phyloP scores from a whole-genome alignment of 2,329 filamentous ascomycete species.

The Myriosclerotinia curreyana region DNA sequence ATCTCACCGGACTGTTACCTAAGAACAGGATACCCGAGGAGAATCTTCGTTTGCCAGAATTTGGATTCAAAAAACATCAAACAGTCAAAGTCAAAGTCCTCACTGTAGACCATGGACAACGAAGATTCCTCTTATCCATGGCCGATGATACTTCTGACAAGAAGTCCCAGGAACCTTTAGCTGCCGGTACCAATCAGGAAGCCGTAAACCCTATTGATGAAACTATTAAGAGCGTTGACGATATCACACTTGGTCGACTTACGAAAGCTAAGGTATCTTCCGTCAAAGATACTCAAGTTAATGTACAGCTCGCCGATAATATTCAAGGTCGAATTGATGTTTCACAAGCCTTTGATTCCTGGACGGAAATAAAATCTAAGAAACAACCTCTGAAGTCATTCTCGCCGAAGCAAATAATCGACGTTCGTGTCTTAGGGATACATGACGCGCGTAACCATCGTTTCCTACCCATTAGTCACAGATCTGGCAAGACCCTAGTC shows the following conservation, averaged over 20 bases:
- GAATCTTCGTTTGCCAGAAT: slow-evolving; percentile 63
- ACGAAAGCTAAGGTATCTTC: slow-evolving; percentile 78
- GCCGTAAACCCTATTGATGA: slow-evolving; percentile 62
- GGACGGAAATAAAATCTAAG: slow-evolving; percentile 79
- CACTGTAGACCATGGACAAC: slow-evolving; percentile 66
- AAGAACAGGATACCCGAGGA: slow-evolving; percentile 75
- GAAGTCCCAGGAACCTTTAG: slow-evolving; percentile 31
- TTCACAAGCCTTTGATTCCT: slow-evolving; percentile 84
- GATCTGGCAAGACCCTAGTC: slow-evolving; percentile 71
- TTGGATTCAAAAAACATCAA: slow-evolving; percentile 75
- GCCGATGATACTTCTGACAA: slow-evolving; percentile 49
- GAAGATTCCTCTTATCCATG: slow-evolving; percentile 66
- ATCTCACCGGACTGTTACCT: slow-evolving; percentile 73
- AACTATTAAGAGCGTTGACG: slow-evolving; percentile 61
- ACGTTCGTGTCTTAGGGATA: slow-evolving; percentile 76
- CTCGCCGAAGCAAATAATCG: slow-evolving; percentile 64
- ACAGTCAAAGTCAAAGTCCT: slow-evolving; percentile 70
- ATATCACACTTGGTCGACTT: slow-evolving; percentile 69
- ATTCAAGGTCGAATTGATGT: slow-evolving; percentile 91
- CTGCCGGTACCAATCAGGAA: slow-evolving; percentile 43
- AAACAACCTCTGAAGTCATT: slow-evolving; percentile 79
- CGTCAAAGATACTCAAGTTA: slow-evolving; percentile 87
- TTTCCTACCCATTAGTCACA: slow-evolving; percentile 87
- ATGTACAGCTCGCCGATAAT: slow-evolving; percentile 83
- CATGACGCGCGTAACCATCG: slow-evolving; percentile 88